A percentile compares a stretch with the other conserved stretches of the same genome.
These are phyloP conservation scores for Aspergillus tamarii DNA, from an alignment of 2,329 filamentous ascomycete genomes.

Conservation along the genomic window DNA sequence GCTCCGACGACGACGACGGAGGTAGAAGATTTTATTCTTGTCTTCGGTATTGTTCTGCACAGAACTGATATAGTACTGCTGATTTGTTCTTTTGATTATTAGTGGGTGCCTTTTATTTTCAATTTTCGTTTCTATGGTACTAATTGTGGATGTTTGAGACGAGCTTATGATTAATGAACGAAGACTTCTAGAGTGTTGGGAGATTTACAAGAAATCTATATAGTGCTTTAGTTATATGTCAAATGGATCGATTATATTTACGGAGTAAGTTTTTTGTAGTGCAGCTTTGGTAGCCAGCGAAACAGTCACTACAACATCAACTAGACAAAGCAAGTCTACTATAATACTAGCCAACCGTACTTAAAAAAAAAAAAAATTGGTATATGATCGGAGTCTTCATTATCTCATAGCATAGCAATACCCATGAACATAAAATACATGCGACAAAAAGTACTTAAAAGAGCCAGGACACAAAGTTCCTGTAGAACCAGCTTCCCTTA, in stretches of 20 bases:
- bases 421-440: not conserved
- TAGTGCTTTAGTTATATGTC: not conserved
- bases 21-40: not conserved
- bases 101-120: not conserved
- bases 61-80: not conserved
- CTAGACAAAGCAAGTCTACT: too few species aligned
- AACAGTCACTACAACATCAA: not conserved
- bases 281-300: not conserved
- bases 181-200: too few species aligned
- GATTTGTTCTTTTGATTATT: not conserved
- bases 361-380: too few species aligned
- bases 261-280: too few species aligned
- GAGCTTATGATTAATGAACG: not conserved
- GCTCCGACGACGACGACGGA: constrained; percentile 12
- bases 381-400: constrained; percentile 4
- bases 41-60: not conserved
- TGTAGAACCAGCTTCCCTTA: constrained; percentile 58
- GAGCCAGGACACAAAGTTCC: constrained; percentile 62
- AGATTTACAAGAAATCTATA: too few species aligned
- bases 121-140: not conserved
- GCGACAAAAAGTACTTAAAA: constrained; percentile 46
- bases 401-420: constrained; percentile 1
- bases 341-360: too few species aligned
- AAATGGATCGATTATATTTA: not conserved
- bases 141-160: not conserved